Percentiles rank a stretch among this genome's conserved stretches.
Conservation (phyloP, 169 alveolate species). For the Pseudocohnilembus persalinus region DNA sequence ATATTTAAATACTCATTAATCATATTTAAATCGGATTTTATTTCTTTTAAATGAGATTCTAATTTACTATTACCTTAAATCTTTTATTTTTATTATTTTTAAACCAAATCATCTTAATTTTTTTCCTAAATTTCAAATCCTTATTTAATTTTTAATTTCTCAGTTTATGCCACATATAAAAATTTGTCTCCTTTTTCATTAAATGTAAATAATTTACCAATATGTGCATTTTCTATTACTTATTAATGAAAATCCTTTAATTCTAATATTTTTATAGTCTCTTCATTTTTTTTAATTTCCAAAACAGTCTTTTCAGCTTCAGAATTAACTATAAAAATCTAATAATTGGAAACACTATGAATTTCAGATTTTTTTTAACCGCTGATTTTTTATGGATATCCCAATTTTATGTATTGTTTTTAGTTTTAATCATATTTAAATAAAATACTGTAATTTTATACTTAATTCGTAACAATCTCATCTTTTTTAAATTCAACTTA, state of each 20-base stretch:
- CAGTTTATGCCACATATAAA: conserved; percentile 30
- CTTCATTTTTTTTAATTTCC: conserved; percentile 33
- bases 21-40: no score
- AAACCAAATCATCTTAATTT: no score
- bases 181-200: conserved; percentile 29
- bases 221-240: conserved; percentile 23
- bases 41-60: no score
- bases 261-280: not conserved
- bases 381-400: not conserved
- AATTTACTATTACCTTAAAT: no score
- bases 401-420: no score
- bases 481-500: no score
- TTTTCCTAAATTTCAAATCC: not conserved
- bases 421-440: no score
- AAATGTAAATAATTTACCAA: conserved; percentile 35
- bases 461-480: no score
- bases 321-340: not conserved
- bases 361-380: not conserved
- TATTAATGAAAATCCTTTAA: conserved; percentile 26
- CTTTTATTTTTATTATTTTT: no score
- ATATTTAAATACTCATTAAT: no score
- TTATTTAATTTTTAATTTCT: not conserved
- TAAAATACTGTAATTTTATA: no score
- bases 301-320: conserved; percentile 26
- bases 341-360: not conserved